Evolutionary conservation across 805 yeast species (phyloP).

Genomic region (Kregervanrija pseudodelftensis): DNA sequence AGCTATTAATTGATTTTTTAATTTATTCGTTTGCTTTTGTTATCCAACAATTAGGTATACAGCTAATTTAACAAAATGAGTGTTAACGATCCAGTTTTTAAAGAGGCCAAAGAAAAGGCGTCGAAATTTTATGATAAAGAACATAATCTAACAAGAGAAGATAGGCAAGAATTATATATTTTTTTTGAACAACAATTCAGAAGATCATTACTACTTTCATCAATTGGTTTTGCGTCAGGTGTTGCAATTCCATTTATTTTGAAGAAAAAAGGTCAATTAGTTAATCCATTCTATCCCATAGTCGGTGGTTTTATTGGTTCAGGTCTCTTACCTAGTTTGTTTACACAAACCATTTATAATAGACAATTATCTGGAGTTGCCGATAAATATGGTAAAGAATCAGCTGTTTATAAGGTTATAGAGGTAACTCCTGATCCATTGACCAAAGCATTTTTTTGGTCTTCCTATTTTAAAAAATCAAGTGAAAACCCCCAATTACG

Average conservation of each 20-base stretch:
- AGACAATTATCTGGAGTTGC: constrained; percentile 26
- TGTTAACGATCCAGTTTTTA: constrained; percentile 11
- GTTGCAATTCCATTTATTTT: constrained; percentile 36
- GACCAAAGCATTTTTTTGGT: constrained; percentile 31
- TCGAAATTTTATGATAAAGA: constrained; percentile 44
- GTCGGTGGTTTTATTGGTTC: constrained; percentile 36
- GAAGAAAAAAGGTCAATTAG: constrained; percentile 28
- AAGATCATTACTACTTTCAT: constrained; percentile 30
- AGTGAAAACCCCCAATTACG: constrained; percentile 43
- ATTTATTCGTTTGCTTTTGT: too few species aligned
- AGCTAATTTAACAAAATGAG: neutral
- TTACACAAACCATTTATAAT: constrained; percentile 24
- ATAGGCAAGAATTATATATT: constrained; percentile 35
- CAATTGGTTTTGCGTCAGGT: constrained; percentile 35
- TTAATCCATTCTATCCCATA: constrained; percentile 35
- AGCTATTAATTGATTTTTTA: too few species aligned
- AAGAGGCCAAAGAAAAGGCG: constrained; percentile 36
- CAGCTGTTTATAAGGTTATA: constrained; percentile 16
- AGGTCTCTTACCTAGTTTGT: constrained; percentile 26
- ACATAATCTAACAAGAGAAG: constrained; percentile 32
- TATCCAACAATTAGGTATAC: too few species aligned
- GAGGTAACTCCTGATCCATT: constrained; percentile 22
- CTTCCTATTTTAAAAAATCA: constrained; percentile 45
- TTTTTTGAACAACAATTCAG: constrained; percentile 31
- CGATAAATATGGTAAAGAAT: constrained; percentile 18